Evolutionary conservation across 306 rosid genomes (phyloP).

Genomic region (Vigna reflexopilosa): DNA sequence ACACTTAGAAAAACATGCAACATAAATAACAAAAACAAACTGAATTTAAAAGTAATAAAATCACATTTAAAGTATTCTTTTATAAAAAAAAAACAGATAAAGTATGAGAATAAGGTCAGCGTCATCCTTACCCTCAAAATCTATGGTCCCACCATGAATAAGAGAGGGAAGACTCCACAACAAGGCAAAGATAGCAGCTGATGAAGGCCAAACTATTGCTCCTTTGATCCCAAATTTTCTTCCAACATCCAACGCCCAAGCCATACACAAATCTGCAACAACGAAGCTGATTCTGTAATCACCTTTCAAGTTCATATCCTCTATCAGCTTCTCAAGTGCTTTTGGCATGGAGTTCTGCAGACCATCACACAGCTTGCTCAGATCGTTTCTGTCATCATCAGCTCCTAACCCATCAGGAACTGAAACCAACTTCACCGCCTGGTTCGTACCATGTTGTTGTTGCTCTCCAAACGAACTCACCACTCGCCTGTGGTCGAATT

Average conservation of each 20-base stretch:
- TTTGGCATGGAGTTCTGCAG: conserved; percentile 44
- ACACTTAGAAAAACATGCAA: too few relatives aligned
- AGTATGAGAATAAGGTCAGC: too few relatives aligned
- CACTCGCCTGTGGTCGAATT: conserved; percentile 38
- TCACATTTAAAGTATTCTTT: too few relatives aligned
- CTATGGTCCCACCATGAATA: conserved; percentile 42
- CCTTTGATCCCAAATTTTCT: conserved; percentile 35
- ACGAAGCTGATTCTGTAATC: conserved; percentile 3
- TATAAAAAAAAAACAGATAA: too few relatives aligned
- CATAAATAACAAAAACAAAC: too few relatives aligned
- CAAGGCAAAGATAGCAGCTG: background rate
- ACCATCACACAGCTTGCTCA: background rate
- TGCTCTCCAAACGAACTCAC: conserved; percentile 24
- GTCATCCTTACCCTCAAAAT: conserved; percentile 10
- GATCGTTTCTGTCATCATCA: conserved; percentile 46
- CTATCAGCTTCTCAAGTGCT: conserved; percentile 56
- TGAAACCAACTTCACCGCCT: conserved; percentile 27
- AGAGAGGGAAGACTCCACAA: conserved; percentile 33
- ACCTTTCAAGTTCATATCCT: conserved; percentile 15
- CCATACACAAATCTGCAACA: conserved; percentile 32
- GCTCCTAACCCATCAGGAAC: conserved; percentile 52
- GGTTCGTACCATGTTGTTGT: background rate
- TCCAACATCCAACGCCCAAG: conserved; percentile 35
- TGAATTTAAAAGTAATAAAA: too few relatives aligned
- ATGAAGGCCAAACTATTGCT: conserved; percentile 31